A percentile compares a stretch with the other conserved stretches of the same genome.
Evolutionary conservation across 2,329 filamentous ascomycete genomes (phyloP).

Genomic region (Ophiostoma sp.): DNA sequence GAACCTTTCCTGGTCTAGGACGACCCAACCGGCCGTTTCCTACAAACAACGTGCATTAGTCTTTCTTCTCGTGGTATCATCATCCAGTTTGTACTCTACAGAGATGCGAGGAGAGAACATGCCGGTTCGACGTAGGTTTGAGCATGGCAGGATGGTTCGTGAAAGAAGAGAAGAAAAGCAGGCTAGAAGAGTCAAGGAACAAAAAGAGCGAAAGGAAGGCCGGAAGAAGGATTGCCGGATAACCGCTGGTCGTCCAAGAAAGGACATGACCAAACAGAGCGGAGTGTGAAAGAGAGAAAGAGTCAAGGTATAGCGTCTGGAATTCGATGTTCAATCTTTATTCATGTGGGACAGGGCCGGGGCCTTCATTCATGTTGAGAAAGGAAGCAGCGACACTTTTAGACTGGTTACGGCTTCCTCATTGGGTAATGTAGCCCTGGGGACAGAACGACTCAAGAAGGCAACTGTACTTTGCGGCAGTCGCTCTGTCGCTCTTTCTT

Average conservation of each 20-base stretch:
- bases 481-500: no score
- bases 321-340: background rate
- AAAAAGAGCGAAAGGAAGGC: background rate
- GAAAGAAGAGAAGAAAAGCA: background rate
- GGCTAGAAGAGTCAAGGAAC: background rate
- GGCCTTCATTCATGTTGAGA: background rate
- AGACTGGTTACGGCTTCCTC: background rate
- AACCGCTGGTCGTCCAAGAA: background rate
- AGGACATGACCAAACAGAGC: background rate
- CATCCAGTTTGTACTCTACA: no score
- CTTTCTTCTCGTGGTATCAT: background rate
- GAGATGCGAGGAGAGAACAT: background rate
- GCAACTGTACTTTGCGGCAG: background rate
- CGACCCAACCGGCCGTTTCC: conserved; percentile 9
- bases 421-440: background rate
- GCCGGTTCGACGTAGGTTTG: background rate
- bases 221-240: background rate
- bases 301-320: background rate
- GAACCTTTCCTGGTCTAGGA: background rate
- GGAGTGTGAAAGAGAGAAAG: background rate
- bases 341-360: background rate
- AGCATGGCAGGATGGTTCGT: background rate
- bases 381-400: background rate
- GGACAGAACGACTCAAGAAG: background rate
- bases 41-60: background rate